Evolutionary conservation across 164 flowering plant genomes (phyloP), one percentile per base, ranked within the genome.

Genomic region (Vitis labrusca): DNA sequence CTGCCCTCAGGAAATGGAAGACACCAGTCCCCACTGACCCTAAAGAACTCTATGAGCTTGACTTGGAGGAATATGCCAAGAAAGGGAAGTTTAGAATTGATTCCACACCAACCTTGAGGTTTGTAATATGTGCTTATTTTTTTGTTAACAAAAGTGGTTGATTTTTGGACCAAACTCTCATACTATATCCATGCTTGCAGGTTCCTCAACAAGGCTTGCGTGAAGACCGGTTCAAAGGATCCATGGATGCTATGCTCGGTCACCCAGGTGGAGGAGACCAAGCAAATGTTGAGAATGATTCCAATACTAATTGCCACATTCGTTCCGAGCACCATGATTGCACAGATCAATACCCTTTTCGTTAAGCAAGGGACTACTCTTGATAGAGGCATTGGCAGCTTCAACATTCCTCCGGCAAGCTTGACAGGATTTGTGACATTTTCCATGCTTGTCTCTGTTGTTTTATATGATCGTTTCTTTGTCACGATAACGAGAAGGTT

Each of bases 301-400:
- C 91, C 91, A 16, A 83, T 89, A 19, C 52, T 79, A 50, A 29
- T 84, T 0, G 76, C 80, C 2, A 85, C 88, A 2, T 80, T 89
- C 32, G 71, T 89, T 16, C 91, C 91, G 6, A 85, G 91, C 77
- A 75, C 80, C 3, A 84, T 85, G 89, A 9, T 81, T 0, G 89
- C 91, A 44, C 91, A 89, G 68, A 53, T 82, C 57, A 75, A 76
- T 52, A 89, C 93, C 56, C 85, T 89, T 1, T 89, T 87, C 27
- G 69, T 89, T 10, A 89, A 87, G 80, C 93, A 89, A 77, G 93
- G 93, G 15, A 82, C 86, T 5, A 87, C 88, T 8, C 83, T 89
- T 2, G 68, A 84, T 13, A 65, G 89, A 37, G 3, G 49, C 49
- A 66, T 89, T 0, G 86, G 87, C 29, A 74, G 55, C 70, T 85